These are phyloP conservation scores for Metarhizium anisopliae DNA, from an alignment of 2,329 filamentous ascomycete species.

Conservation along the genomic window DNA sequence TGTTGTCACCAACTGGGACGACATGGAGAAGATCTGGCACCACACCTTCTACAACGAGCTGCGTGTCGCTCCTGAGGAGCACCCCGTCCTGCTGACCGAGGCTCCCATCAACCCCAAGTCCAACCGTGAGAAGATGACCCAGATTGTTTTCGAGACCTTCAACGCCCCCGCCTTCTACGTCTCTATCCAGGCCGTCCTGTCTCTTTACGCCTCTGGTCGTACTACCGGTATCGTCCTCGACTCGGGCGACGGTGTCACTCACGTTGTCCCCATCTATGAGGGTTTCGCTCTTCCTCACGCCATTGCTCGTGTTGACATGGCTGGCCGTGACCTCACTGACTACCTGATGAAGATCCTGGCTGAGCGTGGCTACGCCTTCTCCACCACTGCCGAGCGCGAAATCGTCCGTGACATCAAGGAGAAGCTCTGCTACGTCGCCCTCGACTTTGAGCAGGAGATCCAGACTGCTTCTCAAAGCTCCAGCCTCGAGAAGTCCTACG, in stretches of 20 bases:
- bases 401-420: constrained; percentile 99
- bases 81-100: constrained; percentile 98
- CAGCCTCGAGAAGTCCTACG: constrained; percentile 98
- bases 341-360: constrained; percentile 99
- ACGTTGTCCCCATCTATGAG: constrained; percentile 99
- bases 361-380: constrained; percentile 99
- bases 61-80: constrained; percentile 99
- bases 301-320: constrained; percentile 99
- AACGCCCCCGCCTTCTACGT: constrained; percentile 99
- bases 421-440: constrained; percentile 99
- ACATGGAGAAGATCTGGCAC: constrained; percentile 99
- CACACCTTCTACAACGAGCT: constrained; percentile 99
- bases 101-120: constrained; percentile 99
- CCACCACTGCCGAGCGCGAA: constrained; percentile 99
- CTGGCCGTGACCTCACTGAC: constrained; percentile 98
- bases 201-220: constrained; percentile 99
- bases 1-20: constrained; percentile 99
- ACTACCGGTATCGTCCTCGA: constrained; percentile 99
- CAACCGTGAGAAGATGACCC: constrained; percentile 99
- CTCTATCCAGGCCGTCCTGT: constrained; percentile 98
- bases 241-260: constrained; percentile 99
- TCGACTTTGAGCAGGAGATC: constrained; percentile 99
- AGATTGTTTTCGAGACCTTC: constrained; percentile 99
- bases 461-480: constrained; percentile 99
- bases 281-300: constrained; percentile 99